Percentiles rank a stretch among this genome's conserved stretches.
Evolutionary conservation across 768 basidiomycete genomes (phyloP).

Genomic region (Leucosporidium yakuticum): DNA sequence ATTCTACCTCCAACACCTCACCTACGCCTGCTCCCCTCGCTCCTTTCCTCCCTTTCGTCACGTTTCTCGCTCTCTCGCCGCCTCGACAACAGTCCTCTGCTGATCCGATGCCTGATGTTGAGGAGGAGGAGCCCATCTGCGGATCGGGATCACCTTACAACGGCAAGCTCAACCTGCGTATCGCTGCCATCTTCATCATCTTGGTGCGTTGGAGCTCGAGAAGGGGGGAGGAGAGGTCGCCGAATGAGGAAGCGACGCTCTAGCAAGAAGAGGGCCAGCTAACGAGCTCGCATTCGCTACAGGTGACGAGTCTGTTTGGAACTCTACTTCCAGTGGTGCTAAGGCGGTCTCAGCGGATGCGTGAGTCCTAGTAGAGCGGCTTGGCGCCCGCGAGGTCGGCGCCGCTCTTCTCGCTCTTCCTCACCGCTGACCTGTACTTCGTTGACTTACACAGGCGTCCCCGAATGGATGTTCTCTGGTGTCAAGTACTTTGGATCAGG

Average conservation of each 20-base stretch:
- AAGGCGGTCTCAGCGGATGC: neutral
- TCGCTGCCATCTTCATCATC: slow-evolving; percentile 1
- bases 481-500: slow-evolving; percentile 37
- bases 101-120: neutral
- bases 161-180: neutral
- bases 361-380: neutral
- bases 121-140: neutral
- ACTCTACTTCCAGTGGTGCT: neutral
- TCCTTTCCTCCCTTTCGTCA: no score
- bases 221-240: no score
- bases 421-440: no score
- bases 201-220: neutral
- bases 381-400: no score
- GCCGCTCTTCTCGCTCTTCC: no score
- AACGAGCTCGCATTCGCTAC: no score
- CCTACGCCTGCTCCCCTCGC: no score
- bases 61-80: no score
- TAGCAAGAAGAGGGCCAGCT: no score
- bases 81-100: neutral
- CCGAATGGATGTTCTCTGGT: slow-evolving; percentile 33
- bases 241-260: no score
- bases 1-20: no score
- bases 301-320: neutral
- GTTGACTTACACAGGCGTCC: neutral
- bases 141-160: neutral